These are phyloP conservation scores for Agrocybe pediades DNA, from an alignment of 768 basidiomycete species.

Conservation along the genomic window DNA sequence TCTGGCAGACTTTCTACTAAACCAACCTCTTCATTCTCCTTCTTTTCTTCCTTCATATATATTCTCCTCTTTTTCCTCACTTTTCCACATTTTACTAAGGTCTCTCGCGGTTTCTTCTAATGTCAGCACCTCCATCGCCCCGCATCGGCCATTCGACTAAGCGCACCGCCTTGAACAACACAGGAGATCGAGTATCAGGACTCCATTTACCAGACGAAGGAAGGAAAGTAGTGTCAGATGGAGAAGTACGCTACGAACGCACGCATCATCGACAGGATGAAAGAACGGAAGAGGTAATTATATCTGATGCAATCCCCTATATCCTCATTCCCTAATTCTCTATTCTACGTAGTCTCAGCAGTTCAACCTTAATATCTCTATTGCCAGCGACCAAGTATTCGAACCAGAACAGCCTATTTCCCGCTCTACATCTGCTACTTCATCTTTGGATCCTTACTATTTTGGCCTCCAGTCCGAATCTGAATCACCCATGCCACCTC, in stretches of 20 bases:
- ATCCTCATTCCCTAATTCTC: conserved; percentile 16
- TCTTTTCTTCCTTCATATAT: conserved; percentile 23
- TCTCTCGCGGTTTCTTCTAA: conserved; percentile 28
- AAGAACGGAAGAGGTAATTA: conserved; percentile 21
- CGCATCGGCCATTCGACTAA: conserved; percentile 32
- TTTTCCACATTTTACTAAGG: conserved; percentile 13
- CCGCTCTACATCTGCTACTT: conserved; percentile 74
- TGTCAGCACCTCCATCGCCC: conserved; percentile 45
- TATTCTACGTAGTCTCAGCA: conserved; percentile 28
- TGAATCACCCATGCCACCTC: conserved; percentile 62
- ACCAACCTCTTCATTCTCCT: conserved; percentile 15
- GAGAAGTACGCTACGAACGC: conserved; percentile 41
- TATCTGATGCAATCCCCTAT: conserved; percentile 20
- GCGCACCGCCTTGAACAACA: conserved; percentile 39
- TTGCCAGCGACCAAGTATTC: conserved; percentile 36
- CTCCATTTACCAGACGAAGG: conserved; percentile 47
- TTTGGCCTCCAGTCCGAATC: conserved; percentile 73
- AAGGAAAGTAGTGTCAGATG: conserved; percentile 38
- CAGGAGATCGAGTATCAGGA: conserved; percentile 53
- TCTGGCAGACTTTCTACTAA: conserved; percentile 13
- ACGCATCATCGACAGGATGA: conserved; percentile 20
- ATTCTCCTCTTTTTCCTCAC: conserved; percentile 13
- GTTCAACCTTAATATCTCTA: conserved; percentile 51
- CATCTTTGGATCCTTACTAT: conserved; percentile 88
- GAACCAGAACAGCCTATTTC: conserved; percentile 48